Evolutionary conservation across 2,329 filamentous ascomycete species (phyloP), one percentile per base, ranked within the genome.

Genomic region (Colletotrichum tofieldiae): DNA sequence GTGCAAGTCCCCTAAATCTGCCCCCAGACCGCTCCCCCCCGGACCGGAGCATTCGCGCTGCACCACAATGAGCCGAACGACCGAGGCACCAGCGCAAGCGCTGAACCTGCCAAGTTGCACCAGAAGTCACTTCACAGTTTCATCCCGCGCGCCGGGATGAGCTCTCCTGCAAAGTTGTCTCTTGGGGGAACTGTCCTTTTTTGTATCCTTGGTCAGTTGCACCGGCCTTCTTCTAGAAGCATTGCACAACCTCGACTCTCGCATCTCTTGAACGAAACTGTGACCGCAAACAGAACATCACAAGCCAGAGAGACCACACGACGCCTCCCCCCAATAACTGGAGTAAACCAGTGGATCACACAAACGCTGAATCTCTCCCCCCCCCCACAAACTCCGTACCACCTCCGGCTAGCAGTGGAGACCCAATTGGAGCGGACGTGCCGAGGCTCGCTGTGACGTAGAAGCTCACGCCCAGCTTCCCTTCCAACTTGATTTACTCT

Each of bases 401-500:
- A 9, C 26, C 62, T 45, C 54, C 65, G 58, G 65, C 58, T 67
- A 55, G 56, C 47, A 39, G 65, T 67, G 58, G 65, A 26, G 29
- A 66, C 52, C 29, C 58, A 37, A 9, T 49, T 49, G 59, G 29
- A 49, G n/a, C 41, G 20, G 47, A 51, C 65, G 45, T 63, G 69
- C 69, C 69, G 66, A 67, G 69, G 69, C 69, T 72, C 65, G 43
- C 37, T 59, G 65, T 72, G 69, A 72, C 69, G 69, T 72, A 72
- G 67, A 37, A 67, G 63, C 64, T 35, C 59, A 23, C 43, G 45
- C 23, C 54, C 29, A 35, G 45, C 64, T 61, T 23, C 18, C 41
- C 8, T n/a, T 35, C 26, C 43, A 11, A 52, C 60, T 52, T n/a
- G 45, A 51, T 61, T 37, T n/a, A 6, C 11, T 23, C 20, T 18